Evolutionary conservation across 306 rosid genomes (phyloP).

Genomic region (Malus sieversii): DNA sequence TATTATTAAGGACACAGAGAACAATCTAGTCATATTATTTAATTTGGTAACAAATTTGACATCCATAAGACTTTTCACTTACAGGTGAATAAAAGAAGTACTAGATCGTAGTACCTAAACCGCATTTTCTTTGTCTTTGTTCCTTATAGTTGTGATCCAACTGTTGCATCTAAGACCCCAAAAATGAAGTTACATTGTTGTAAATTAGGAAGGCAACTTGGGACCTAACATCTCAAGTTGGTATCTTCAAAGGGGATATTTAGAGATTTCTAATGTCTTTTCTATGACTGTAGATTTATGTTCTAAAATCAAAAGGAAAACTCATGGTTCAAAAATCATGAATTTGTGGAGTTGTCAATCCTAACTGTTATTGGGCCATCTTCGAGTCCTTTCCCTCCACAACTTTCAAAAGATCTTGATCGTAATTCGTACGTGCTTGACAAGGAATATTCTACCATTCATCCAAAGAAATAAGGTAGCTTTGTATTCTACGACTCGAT

Average conservation of each 20-base stretch:
- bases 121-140: too few species aligned
- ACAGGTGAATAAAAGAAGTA: too few species aligned
- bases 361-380: not conserved
- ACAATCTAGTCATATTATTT: too few species aligned
- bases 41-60: too few species aligned
- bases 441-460: not conserved
- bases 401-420: not conserved
- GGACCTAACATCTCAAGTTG: not conserved
- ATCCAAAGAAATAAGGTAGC: not conserved
- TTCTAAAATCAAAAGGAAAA: not conserved
- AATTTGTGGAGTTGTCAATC: not conserved
- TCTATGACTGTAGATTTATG: not conserved
- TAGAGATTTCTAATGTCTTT: not conserved
- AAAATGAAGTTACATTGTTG: too few species aligned
- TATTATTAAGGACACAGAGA: too few species aligned
- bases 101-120: too few species aligned
- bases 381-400: not conserved
- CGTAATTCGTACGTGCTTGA: not conserved
- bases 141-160: too few species aligned
- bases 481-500: too few species aligned
- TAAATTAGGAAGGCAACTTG: too few species aligned
- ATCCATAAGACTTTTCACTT: too few species aligned
- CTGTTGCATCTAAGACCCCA: too few species aligned
- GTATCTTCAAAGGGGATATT: not conserved
- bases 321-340: not conserved